A percentile compares a stretch with the other conserved stretches of the same genome.
phyloP scores from a whole-genome alignment of 2,329 filamentous ascomycete species.

The Aspergillus terreus region DNA sequence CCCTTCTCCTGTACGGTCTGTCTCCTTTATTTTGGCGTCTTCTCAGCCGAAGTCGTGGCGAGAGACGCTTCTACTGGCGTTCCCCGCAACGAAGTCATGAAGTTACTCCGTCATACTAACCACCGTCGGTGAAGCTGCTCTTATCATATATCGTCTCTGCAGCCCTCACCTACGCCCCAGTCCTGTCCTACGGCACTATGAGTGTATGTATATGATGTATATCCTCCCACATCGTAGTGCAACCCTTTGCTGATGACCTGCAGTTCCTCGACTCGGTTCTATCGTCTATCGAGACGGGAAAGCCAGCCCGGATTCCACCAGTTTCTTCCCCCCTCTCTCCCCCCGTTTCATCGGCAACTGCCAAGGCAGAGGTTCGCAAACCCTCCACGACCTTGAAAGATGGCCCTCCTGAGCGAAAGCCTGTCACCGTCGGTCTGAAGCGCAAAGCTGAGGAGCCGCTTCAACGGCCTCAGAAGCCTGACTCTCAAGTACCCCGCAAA shows the following conservation, averaged over 20 bases:
- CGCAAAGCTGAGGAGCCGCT: constrained; percentile 43
- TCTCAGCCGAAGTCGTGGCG: constrained; percentile 4
- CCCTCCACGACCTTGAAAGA: constrained; percentile 13
- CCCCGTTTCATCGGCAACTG: constrained; percentile 18
- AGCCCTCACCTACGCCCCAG: background rate
- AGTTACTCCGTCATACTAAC: constrained; percentile 34
- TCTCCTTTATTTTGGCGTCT: background rate
- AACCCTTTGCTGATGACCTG: constrained; percentile 17
- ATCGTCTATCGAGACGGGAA: constrained; percentile 47
- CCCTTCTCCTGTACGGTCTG: constrained; percentile 7
- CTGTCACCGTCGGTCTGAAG: constrained; percentile 29
- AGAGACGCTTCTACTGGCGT: constrained; percentile 11
- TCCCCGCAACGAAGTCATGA: constrained; percentile 36
- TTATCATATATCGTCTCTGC: constrained; percentile 12
- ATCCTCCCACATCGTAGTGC: background rate
- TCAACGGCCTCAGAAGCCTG: constrained; percentile 24
- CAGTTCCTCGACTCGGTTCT: constrained; percentile 52
- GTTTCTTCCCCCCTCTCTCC: constrained; percentile 19
- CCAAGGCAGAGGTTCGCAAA: constrained; percentile 22
- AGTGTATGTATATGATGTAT: constrained; percentile 30
- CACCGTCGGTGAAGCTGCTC: constrained; percentile 34
- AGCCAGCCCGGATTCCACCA: constrained; percentile 27
- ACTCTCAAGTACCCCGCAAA: constrained; percentile 17
- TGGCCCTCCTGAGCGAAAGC: constrained; percentile 15
- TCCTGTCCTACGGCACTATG: constrained; percentile 23